Evolutionary conservation across 2,329 filamentous ascomycete genomes (phyloP).

Genomic region (Claviceps pusilla): DNA sequence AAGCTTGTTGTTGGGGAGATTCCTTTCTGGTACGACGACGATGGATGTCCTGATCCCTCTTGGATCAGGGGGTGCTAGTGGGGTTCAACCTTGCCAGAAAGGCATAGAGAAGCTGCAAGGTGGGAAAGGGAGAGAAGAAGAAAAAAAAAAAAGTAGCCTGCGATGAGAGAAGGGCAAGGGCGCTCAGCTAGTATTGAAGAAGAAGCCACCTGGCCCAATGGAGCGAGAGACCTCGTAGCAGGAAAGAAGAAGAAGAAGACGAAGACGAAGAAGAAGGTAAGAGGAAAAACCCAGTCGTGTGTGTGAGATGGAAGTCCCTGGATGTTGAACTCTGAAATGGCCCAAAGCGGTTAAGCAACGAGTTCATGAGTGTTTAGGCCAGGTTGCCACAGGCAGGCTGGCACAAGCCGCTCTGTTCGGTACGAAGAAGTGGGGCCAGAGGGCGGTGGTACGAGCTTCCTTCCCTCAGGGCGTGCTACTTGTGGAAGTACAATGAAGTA

Average conservation of each 20-base stretch:
- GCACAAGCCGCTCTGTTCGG: background rate
- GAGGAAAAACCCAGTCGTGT: background rate
- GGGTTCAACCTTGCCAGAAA: background rate
- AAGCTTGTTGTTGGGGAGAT: background rate
- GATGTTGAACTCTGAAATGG: background rate
- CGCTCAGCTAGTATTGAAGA: background rate
- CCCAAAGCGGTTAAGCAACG: background rate
- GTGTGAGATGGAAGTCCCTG: background rate
- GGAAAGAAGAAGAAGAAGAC: background rate
- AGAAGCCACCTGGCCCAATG: background rate
- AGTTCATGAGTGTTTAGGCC: conserved; percentile 2
- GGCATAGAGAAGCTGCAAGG: conserved; percentile 1
- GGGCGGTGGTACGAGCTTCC: too few species aligned
- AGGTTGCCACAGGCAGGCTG: background rate
- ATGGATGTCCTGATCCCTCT: background rate
- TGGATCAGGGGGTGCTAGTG: conserved; percentile 7
- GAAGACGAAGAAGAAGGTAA: too few species aligned
- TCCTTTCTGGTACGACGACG: background rate
- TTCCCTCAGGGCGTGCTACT: too few species aligned
- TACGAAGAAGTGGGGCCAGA: background rate
- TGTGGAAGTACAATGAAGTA: too few species aligned
- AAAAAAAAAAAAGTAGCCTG: background rate
- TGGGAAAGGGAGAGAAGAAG: background rate
- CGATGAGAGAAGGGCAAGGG: background rate
- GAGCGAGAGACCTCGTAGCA: background rate